phyloP scores from a whole-genome alignment of 768 basidiomycete species.

The Rhizopogon vinicolor region DNA sequence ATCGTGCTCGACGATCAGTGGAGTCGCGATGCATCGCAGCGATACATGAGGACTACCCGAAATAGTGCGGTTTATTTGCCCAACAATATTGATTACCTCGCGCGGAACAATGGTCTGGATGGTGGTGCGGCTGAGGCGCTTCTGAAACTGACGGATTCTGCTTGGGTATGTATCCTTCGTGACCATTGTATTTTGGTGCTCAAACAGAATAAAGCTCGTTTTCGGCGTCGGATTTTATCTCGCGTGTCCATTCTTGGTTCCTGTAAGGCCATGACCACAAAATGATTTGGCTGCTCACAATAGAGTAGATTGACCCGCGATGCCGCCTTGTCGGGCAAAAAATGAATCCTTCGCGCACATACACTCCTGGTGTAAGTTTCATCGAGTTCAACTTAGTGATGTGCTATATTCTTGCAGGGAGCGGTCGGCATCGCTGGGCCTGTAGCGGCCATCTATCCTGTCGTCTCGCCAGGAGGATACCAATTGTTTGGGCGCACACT shows the following conservation, averaged over 20 bases:
- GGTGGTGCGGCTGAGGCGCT: slow-evolving; percentile 39
- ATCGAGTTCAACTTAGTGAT: neutral
- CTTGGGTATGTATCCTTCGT: slow-evolving; percentile 36
- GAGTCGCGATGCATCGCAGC: slow-evolving; percentile 47
- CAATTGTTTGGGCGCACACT: slow-evolving; percentile 60
- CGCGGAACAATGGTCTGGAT: slow-evolving; percentile 53
- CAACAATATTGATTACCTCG: slow-evolving; percentile 64
- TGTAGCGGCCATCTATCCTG: slow-evolving; percentile 61
- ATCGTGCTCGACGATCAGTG: slow-evolving; percentile 59
- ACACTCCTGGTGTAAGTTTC: slow-evolving; percentile 49
- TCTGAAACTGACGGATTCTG: slow-evolving; percentile 40
- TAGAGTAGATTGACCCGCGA: slow-evolving; percentile 47
- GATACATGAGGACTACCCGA: slow-evolving; percentile 53
- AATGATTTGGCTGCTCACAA: neutral
- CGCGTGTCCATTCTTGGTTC: slow-evolving; percentile 58
- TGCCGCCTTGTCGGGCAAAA: slow-evolving; percentile 62
- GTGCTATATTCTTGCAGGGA: slow-evolving; percentile 35
- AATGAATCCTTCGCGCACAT: slow-evolving; percentile 71
- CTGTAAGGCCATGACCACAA: slow-evolving; percentile 30
- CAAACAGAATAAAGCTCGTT: slow-evolving; percentile 38
- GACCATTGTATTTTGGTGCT: neutral
- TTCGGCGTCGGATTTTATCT: slow-evolving; percentile 63
- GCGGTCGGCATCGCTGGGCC: slow-evolving; percentile 69
- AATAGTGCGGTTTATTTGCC: slow-evolving; percentile 62
- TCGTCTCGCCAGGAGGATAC: slow-evolving; percentile 63